Evolutionary conservation across 83 land plant species (phyloP).

Genomic region (Larix sibirica): DNA sequence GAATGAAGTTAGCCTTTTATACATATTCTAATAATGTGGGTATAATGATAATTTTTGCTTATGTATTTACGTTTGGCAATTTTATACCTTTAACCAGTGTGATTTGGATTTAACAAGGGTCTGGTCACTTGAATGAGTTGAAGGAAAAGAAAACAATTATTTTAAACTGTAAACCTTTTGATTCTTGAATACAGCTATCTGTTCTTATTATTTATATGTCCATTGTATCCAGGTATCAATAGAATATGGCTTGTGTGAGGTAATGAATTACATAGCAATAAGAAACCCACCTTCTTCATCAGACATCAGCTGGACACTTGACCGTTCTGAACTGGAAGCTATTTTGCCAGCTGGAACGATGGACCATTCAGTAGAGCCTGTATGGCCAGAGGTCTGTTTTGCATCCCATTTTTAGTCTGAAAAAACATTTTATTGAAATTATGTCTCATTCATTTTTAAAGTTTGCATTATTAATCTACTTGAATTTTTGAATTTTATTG

Average conservation of each 20-base stretch:
- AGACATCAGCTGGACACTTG: constrained; percentile 40
- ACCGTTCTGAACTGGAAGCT: constrained; percentile 50
- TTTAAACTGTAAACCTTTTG: neutral
- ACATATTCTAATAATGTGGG: neutral
- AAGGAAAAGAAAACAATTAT: too few relatives aligned
- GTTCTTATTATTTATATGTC: neutral
- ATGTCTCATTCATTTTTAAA: neutral
- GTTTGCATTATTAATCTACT: neutral
- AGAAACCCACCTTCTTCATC: constrained; percentile 34
- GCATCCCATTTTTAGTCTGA: neutral
- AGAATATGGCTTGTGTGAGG: constrained; percentile 84
- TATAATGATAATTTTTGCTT: neutral
- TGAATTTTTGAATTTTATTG: neutral
- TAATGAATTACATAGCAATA: constrained; percentile 50
- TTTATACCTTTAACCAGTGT: neutral
- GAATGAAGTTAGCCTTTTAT: too few relatives aligned
- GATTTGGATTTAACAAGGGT: neutral
- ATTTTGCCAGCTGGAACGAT: constrained; percentile 67
- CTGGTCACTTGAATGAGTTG: neutral
- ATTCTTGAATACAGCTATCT: neutral
- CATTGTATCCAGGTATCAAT: constrained; percentile 58
- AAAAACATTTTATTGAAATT: neutral
- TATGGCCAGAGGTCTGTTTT: constrained; percentile 44
- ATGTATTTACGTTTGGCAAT: neutral
- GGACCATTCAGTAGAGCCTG: constrained; percentile 41